A percentile compares a stretch with the other conserved stretches of the same genome.
These are phyloP conservation scores for Suillus fuscotomentosus DNA, from an alignment of 768 basidiomycete species.

Conservation along the genomic window DNA sequence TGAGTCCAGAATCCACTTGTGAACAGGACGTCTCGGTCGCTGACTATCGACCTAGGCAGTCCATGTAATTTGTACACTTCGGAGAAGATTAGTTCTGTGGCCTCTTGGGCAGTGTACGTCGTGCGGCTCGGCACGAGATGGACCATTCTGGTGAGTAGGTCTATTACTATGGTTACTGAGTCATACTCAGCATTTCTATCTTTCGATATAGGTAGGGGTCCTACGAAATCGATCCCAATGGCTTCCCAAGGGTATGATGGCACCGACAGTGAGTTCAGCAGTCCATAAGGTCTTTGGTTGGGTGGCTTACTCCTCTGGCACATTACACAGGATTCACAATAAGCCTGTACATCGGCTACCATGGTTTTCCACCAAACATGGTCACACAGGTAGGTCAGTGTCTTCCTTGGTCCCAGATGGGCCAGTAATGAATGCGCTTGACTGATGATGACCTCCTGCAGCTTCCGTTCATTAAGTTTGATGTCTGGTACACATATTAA, in stretches of 20 bases:
- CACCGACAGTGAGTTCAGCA: conserved; percentile 25
- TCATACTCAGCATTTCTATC: neutral
- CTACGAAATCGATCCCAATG: conserved; percentile 26
- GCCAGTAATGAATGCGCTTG: no score
- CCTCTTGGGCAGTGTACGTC: conserved; percentile 28
- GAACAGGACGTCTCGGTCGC: conserved; percentile 42
- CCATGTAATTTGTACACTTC: conserved; percentile 38
- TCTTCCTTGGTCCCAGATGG: no score
- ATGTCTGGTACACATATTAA: no score
- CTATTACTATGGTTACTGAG: neutral
- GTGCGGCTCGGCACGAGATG: neutral
- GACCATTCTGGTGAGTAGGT: neutral
- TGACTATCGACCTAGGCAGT: conserved; percentile 36
- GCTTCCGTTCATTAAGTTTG: no score
- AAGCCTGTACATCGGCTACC: conserved; percentile 25
- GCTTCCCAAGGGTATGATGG: conserved; percentile 30
- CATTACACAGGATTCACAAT: conserved; percentile 20
- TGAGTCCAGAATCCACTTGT: conserved; percentile 42
- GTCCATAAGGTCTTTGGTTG: conserved; percentile 25
- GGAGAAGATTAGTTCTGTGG: conserved; percentile 37
- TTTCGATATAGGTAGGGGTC: neutral
- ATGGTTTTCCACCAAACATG: conserved; percentile 21
- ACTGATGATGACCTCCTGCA: no score
- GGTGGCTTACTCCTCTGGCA: conserved; percentile 19
- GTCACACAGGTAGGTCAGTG: conserved; percentile 2